Conservation (phyloP, 495 filamentous ascomycete species). For the Tuber microsphaerosporum region DNA sequence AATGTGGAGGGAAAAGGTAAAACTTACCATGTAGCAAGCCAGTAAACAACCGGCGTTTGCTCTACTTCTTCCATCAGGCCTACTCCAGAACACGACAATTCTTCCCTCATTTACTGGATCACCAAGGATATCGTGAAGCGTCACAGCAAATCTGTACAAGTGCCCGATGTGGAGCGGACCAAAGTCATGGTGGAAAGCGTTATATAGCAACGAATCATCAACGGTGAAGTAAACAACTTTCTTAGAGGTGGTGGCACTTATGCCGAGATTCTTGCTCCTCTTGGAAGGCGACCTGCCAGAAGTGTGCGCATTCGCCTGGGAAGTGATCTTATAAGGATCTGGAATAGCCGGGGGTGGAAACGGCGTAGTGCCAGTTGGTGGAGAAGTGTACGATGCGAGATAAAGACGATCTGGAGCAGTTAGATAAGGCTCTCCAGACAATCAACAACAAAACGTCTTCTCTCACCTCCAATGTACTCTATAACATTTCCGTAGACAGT, state of each 20-base stretch:
- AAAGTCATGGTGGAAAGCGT: constrained; percentile 97
- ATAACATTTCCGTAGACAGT: constrained; percentile 59
- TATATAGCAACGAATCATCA: constrained; percentile 88
- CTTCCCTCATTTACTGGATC: constrained; percentile 74
- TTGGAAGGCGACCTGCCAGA: constrained; percentile 61
- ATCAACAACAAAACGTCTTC: not conserved
- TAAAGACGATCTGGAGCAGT: constrained; percentile 69
- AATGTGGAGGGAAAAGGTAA: not conserved
- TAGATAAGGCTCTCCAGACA: not conserved
- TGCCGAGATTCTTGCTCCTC: constrained; percentile 48
- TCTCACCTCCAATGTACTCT: constrained; percentile 68
- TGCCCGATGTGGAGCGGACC: constrained; percentile 96
- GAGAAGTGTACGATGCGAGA: constrained; percentile 79
- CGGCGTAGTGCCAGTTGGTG: constrained; percentile 68
- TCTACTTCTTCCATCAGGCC: constrained; percentile 81
- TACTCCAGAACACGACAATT: constrained; percentile 89
- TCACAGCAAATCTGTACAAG: constrained; percentile 87
- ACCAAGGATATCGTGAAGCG: constrained; percentile 89
- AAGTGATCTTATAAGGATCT: constrained; percentile 52
- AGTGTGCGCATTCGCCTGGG: constrained; percentile 65
- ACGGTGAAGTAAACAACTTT: constrained; percentile 90
- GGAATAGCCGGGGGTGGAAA: constrained; percentile 72
- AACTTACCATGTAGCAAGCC: constrained; percentile 34
- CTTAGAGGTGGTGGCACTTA: constrained; percentile 45
- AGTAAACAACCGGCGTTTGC: constrained; percentile 82